Evolutionary conservation across 2,329 filamentous ascomycete species (phyloP).

Genomic region (Colletotrichum plurivorum): DNA sequence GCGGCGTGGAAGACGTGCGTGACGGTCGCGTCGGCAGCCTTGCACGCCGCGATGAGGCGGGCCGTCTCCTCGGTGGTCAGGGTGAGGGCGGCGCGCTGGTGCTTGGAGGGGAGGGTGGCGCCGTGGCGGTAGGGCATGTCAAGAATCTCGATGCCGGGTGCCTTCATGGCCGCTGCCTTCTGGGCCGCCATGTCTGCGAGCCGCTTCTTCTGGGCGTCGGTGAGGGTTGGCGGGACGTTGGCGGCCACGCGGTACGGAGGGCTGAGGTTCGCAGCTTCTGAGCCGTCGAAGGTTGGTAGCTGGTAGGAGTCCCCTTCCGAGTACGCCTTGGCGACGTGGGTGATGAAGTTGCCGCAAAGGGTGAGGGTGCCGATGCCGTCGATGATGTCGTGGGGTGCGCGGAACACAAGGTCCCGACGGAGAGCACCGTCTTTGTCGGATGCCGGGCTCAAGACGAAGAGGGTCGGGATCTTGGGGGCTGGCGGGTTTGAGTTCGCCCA

Average conservation of each 20-base stretch:
- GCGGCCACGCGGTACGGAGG: slow-evolving; percentile 47
- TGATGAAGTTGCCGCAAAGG: slow-evolving; percentile 50
- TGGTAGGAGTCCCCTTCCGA: slow-evolving; percentile 27
- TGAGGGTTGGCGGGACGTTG: slow-evolving; percentile 38
- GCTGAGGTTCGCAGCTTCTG: slow-evolving; percentile 43
- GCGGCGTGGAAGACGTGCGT: slow-evolving; percentile 53
- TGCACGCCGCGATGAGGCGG: slow-evolving; percentile 42
- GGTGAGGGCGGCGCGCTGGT: slow-evolving; percentile 45
- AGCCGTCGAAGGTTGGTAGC: slow-evolving; percentile 41
- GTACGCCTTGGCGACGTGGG: slow-evolving; percentile 45
- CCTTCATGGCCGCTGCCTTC: slow-evolving; percentile 14
- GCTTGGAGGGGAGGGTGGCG: slow-evolving; percentile 38
- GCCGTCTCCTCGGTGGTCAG: slow-evolving; percentile 41
- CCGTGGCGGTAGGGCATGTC: slow-evolving; percentile 44
- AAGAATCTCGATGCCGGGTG: slow-evolving; percentile 23
- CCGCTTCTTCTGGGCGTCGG: slow-evolving; percentile 36
- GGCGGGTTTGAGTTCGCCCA: slow-evolving; percentile 55
- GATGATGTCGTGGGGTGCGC: slow-evolving; percentile 56
- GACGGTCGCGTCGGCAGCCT: slow-evolving; percentile 43
- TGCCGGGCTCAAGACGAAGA: slow-evolving; percentile 49
- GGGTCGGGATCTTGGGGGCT: slow-evolving; percentile 48
- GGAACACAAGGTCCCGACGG: slow-evolving; percentile 52
- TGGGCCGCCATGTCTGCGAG: slow-evolving; percentile 35
- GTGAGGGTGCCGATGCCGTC: slow-evolving; percentile 56
- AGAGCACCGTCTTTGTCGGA: slow-evolving; percentile 7